A percentile compares a stretch with the other conserved stretches of the same genome.
Evolutionary conservation across 2,329 filamentous ascomycete genomes (phyloP).

Genomic region (Botrytis aclada): DNA sequence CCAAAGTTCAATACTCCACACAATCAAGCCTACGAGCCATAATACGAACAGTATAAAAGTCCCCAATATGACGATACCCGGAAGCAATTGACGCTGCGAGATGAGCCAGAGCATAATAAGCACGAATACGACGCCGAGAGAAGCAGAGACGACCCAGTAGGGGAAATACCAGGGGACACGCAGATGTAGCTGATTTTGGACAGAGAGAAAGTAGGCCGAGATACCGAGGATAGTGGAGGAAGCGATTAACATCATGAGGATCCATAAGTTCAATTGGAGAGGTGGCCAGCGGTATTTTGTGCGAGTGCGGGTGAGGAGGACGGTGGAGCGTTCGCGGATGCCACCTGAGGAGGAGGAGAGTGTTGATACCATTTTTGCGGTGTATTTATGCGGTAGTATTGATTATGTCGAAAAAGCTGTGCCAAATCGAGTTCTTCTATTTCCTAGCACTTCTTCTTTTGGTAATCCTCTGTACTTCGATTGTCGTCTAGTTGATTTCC

Average conservation of each 20-base stretch:
- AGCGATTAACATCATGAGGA: slow-evolving; percentile 61
- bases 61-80: slow-evolving; percentile 63
- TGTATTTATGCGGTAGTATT: neutral
- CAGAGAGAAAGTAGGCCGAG: slow-evolving; percentile 57
- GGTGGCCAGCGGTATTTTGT: slow-evolving; percentile 63
- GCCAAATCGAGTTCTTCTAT: neutral
- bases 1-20: slow-evolving; percentile 61
- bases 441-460: neutral
- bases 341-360: slow-evolving; percentile 32
- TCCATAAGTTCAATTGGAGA: slow-evolving; percentile 65
- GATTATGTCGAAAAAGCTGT: neutral
- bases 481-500: neutral
- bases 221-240: slow-evolving; percentile 59
- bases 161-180: slow-evolving; percentile 65
- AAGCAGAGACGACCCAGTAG: slow-evolving; percentile 58
- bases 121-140: slow-evolving; percentile 65
- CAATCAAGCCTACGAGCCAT: slow-evolving; percentile 65
- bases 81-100: slow-evolving; percentile 56
- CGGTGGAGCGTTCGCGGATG: slow-evolving; percentile 24
- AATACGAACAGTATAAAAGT: slow-evolving; percentile 64
- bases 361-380: slow-evolving; percentile 32
- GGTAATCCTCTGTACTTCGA: neutral
- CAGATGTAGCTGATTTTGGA: slow-evolving; percentile 54
- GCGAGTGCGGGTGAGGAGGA: slow-evolving; percentile 25
- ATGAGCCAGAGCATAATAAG: slow-evolving; percentile 62